These are phyloP conservation scores for Nissolia schottii DNA, from an alignment of 306 rosid genomes.

Conservation along the genomic window DNA sequence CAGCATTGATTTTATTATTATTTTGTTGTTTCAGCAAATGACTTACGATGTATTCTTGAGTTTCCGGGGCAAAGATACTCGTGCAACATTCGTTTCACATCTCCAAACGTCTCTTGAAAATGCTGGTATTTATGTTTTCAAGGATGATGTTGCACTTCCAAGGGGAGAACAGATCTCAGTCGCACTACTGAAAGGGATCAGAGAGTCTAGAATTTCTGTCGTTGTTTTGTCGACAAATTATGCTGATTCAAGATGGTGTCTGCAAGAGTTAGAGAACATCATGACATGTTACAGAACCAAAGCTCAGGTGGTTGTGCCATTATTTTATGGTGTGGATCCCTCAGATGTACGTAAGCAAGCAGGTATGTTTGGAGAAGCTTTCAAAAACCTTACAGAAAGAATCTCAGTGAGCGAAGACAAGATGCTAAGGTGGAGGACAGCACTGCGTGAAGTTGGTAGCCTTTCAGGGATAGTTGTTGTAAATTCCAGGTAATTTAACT, in stretches of 20 bases:
- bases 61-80: not conserved
- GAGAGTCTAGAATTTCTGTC: not conserved
- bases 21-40: not conserved
- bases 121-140: not conserved
- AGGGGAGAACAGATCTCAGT: not conserved
- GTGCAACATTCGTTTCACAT: not conserved
- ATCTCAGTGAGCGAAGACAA: not conserved
- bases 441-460: not conserved
- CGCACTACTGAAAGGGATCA: not conserved
- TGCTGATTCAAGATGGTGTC: not conserved
- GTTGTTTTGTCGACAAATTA: not conserved
- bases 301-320: not conserved
- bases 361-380: not conserved
- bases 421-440: not conserved
- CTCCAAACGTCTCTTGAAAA: not conserved
- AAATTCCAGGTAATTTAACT: not conserved
- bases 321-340: constrained; percentile 6
- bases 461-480: not conserved
- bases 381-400: not conserved
- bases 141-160: not conserved
- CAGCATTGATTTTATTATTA: not conserved
- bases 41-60: not conserved
- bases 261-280: not conserved
- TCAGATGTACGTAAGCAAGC: not conserved
- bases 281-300: not conserved